These are phyloP conservation scores for Corymbia citriodora DNA, from an alignment of 441 rosid species.

Conservation along the genomic window DNA sequence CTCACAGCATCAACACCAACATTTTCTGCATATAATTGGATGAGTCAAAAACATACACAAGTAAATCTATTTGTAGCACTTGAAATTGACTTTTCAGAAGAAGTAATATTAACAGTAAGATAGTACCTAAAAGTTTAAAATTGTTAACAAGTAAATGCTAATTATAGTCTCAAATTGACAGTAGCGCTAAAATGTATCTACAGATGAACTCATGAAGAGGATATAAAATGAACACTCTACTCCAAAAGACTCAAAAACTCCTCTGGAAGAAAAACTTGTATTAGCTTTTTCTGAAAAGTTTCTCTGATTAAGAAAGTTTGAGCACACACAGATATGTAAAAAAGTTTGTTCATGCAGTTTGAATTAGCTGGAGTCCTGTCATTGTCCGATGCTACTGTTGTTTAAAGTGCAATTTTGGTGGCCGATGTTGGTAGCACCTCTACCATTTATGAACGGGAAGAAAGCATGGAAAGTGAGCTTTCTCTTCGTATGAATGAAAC, in stretches of 20 bases:
- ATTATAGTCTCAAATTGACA: not conserved
- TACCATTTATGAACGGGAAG: not conserved
- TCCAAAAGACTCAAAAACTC: not conserved
- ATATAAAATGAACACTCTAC: not conserved
- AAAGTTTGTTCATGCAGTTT: not conserved
- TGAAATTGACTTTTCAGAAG: not conserved
- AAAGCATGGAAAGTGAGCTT: not conserved
- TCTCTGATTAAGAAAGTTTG: not conserved
- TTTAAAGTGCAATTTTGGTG: not conserved
- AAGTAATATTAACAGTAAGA: not conserved
- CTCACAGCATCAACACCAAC: not conserved
- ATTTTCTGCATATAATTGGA: not conserved
- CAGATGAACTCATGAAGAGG: not conserved
- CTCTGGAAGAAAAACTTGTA: not conserved
- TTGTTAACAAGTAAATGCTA: not conserved
- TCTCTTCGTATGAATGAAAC: not conserved
- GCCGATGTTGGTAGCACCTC: not conserved
- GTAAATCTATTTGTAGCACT: not conserved
- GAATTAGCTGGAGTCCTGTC: not conserved
- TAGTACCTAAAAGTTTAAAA: not conserved
- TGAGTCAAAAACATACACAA: not conserved
- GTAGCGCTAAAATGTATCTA: not conserved
- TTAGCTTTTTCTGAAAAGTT: not conserved
- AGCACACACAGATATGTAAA: not conserved
- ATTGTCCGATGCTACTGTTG: not conserved